Base-by-base conservation (phyloP, 2,329 filamentous ascomycete genomes). In the Fusarium setosum region DNA sequence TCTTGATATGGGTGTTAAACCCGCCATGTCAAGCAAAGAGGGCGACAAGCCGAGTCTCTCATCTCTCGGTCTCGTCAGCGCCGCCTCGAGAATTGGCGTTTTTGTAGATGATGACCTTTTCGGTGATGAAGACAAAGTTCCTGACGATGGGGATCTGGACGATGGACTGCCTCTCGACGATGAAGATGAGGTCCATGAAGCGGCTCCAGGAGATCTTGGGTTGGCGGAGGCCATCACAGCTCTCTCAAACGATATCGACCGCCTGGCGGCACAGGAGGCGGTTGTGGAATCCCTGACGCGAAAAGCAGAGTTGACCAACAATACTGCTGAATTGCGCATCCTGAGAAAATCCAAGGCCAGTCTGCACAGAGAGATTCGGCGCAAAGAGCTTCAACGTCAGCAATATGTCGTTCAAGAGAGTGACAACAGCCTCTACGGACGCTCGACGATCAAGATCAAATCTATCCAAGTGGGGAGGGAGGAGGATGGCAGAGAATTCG, bases 401-500 rank as follows among this genome's bases (percentile, higher is more conserved):
- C 96, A 99, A 75, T 99, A 99, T 71, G 93, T 97, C 42, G 89
- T 98, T 8, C 96, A 99, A 78, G 96, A 99, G 78, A 97, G 94
- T 74, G 96, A 99, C 76, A 99, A 97, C 77, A 97, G 94, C 76
- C 83, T 99, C 21, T 98, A 97, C 73, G 96, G 96, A 3, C 92
- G 95, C 17, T 95, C 96, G 3, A 93, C 89, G 0, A 89, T 98
- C 71, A 91, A 88, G 70, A 97, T 99, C 75, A 96, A 96, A 73
- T 93, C 92, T 1, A 94, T 97, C 53, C 93, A 97, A 80, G 93
- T 97, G 13, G 95, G 94, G 6, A 91, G 90, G 63, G 96, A 98
- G 67, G 92, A 95, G 24, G 94, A 97, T 71, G 95, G 95, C 7
- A 91, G 93, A 70, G 96, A 99, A 74, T 99, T 92, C 75, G 96